Percentiles rank a stretch among this genome's conserved stretches.
These are phyloP conservation scores for Colletotrichum destructivum DNA, from an alignment of 2,329 filamentous ascomycete species.

Conservation along the genomic window DNA sequence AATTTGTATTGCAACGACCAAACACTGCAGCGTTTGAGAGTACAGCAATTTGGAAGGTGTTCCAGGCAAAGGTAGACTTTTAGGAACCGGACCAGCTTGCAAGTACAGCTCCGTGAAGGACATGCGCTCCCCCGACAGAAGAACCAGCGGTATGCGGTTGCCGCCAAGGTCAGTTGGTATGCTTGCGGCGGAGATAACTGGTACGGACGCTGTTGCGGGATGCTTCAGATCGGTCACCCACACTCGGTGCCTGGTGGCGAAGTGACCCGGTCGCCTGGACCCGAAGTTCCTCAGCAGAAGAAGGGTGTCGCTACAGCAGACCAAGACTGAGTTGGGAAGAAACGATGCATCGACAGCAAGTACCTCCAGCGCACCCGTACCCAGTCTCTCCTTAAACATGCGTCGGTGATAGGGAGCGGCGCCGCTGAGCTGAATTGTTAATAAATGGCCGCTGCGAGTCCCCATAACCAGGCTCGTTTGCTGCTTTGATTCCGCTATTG, in stretches of 20 bases:
- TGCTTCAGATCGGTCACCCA: slow-evolving; percentile 68
- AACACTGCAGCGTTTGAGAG: slow-evolving; percentile 66
- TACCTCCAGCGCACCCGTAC: slow-evolving; percentile 54
- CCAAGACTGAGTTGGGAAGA: slow-evolving; percentile 53
- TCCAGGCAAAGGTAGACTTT: slow-evolving; percentile 63
- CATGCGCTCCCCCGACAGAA: slow-evolving; percentile 66
- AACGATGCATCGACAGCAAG: slow-evolving; percentile 44
- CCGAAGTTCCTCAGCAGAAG: slow-evolving; percentile 59
- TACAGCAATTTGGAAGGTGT: slow-evolving; percentile 69
- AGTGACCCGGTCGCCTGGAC: slow-evolving; percentile 47
- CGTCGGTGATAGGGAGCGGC: slow-evolving; percentile 45
- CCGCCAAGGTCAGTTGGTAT: slow-evolving; percentile 58
- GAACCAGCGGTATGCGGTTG: slow-evolving; percentile 61
- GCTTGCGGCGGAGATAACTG: slow-evolving; percentile 63
- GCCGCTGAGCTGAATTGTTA: slow-evolving; percentile 54
- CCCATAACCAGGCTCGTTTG: slow-evolving; percentile 59
- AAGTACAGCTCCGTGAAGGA: slow-evolving; percentile 68
- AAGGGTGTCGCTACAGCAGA: slow-evolving; percentile 65
- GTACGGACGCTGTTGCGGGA: slow-evolving; percentile 60
- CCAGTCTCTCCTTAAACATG: slow-evolving; percentile 53
- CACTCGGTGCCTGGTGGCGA: slow-evolving; percentile 61
- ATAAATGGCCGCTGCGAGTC: slow-evolving; percentile 67
- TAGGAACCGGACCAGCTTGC: slow-evolving; percentile 62
- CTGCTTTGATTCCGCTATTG: slow-evolving; percentile 48
- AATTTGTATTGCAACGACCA: slow-evolving; percentile 66